phyloP scores from a whole-genome alignment of 1,284 basidiomycete species.

The Schizophyllum amplum region DNA sequence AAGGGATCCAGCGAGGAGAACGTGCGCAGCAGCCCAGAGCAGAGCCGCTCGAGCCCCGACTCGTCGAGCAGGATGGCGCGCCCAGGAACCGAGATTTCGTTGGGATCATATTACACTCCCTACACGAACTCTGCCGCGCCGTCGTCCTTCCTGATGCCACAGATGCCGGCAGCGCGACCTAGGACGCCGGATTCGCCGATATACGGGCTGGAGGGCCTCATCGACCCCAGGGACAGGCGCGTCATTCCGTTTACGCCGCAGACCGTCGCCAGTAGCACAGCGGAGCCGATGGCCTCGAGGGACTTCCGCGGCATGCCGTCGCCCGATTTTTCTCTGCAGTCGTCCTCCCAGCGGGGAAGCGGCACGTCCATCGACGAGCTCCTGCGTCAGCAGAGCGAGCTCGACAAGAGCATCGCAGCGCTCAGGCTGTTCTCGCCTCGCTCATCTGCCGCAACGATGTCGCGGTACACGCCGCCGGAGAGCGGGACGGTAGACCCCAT shows the following conservation, averaged over 20 bases:
- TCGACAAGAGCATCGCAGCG: slow-evolving; percentile 57
- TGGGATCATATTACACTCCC: slow-evolving; percentile 31
- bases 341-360: slow-evolving; percentile 17
- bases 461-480: slow-evolving; percentile 3
- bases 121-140: slow-evolving; percentile 9
- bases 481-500: not conserved
- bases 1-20: not conserved
- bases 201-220: slow-evolving; percentile 38
- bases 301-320: slow-evolving; percentile 14
- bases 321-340: not conserved
- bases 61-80: slow-evolving; percentile 8
- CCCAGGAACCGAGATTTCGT: slow-evolving; percentile 23
- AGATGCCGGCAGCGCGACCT: not conserved
- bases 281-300: slow-evolving; percentile 6
- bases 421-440: slow-evolving; percentile 40
- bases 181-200: slow-evolving; percentile 33
- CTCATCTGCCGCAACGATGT: slow-evolving; percentile 6
- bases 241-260: slow-evolving; percentile 5
- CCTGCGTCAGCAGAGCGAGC: slow-evolving; percentile 51
- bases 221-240: slow-evolving; percentile 12
- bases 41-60: not conserved
- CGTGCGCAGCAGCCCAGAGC: not conserved
- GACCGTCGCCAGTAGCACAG: not conserved
- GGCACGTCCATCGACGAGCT: slow-evolving; percentile 41
- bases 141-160: slow-evolving; percentile 12